These are phyloP conservation scores for Saksenaea oblongispora DNA, from an alignment of 371 early-diverging fungal species.

Conservation along the genomic window DNA sequence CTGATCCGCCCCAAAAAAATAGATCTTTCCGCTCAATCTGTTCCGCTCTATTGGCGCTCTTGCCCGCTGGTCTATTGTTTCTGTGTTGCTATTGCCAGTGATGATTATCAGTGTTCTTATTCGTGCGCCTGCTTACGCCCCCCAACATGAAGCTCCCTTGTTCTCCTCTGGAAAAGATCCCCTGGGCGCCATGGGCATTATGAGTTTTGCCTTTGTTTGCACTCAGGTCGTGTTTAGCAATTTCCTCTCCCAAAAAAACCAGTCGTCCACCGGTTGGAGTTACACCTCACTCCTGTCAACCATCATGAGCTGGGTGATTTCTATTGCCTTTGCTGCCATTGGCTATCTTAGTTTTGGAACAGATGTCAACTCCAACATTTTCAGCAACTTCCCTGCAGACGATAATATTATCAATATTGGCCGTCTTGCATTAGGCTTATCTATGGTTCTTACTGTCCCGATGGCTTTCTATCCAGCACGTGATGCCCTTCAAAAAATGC, in stretches of 20 bases:
- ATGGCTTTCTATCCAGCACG: constrained; percentile 64
- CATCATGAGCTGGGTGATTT: constrained; percentile 49
- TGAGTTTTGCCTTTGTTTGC: constrained; percentile 66
- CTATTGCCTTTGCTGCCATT: constrained; percentile 59
- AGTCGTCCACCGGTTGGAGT: constrained; percentile 47
- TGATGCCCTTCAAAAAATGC: constrained; percentile 52
- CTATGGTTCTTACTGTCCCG: constrained; percentile 60
- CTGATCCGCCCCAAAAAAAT: background rate
- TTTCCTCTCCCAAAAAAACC: constrained; percentile 49
- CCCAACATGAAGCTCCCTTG: constrained; percentile 52
- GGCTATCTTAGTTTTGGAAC: constrained; percentile 60
- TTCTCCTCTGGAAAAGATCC: constrained; percentile 50
- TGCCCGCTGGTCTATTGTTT: constrained; percentile 54
- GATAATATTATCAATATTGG: constrained; percentile 57
- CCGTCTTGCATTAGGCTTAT: constrained; percentile 52
- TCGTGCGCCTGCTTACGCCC: constrained; percentile 54
- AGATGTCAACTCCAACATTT: constrained; percentile 58
- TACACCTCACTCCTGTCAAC: constrained; percentile 50
- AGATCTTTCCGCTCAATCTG: constrained; percentile 55
- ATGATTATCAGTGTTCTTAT: constrained; percentile 51
- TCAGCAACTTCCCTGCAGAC: constrained; percentile 56
- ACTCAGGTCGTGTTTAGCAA: constrained; percentile 60
- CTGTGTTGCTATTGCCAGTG: constrained; percentile 54
- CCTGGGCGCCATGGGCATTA: constrained; percentile 60
- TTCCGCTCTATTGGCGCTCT: constrained; percentile 58